Evolutionary conservation across 345 rosid genomes (phyloP), one percentile per base, ranked within the genome.

Genomic region (Euphorbia tirucalli): DNA sequence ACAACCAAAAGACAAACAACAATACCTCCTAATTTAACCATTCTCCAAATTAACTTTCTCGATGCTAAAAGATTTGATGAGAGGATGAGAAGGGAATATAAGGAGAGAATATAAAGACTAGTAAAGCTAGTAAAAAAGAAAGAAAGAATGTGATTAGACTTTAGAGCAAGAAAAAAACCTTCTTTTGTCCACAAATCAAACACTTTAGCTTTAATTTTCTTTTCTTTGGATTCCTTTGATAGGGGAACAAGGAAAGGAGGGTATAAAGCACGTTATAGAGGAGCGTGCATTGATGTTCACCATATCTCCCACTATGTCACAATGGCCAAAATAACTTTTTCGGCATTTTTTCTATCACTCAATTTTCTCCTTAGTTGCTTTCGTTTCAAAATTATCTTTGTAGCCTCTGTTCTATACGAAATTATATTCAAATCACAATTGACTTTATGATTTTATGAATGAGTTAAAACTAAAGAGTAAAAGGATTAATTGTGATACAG

Each of bases 1-100:
- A 94, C 89, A 28, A 94, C 82, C 83, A 94, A 30, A 48, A 94
- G 81, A 79, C 97, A 94, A 80, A 87, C 83, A 31, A 94, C 71
- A 74, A 87, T 71, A 30, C 95, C 95, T 61, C 80, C 87, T 0
- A 85, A 59, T 73, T 80, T 92, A n/a, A 76, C 71, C 98, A 92
- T 92, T 66, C 66, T n/a, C n/a, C n/a, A n/a, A 69, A 8, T 22
- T 2, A 4, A 10, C 14, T 18, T 35, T 1, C 2, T 39, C 44
- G 18, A 35, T 10, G 48, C 39, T 22, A 24, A n/a, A n/a, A 41
- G 50, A 22, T 21, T 64, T 35, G 10, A 63, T 19, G 39, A 9
- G 52, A 41, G 9, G 22, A 65, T n/a, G 64, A 44, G 19, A 28
- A 52, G 54, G n/a, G 41, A 60, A 43, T 10, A 35, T 27, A 21